Evolutionary conservation across 2,329 filamentous ascomycete species (phyloP).

Genomic region (Diaporthe citriasiana): DNA sequence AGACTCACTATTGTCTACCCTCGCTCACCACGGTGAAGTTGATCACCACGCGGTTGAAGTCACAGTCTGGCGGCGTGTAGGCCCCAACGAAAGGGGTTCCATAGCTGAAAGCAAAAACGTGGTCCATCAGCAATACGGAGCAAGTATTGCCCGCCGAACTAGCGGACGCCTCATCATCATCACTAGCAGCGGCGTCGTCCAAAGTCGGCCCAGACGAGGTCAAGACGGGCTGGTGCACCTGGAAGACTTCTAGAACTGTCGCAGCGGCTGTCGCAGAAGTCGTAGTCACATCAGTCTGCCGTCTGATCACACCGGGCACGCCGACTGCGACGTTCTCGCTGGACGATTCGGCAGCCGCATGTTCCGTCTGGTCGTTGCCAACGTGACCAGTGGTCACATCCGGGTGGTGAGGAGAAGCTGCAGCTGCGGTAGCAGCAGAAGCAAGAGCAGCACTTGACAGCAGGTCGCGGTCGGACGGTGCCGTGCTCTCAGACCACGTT

Average conservation of each 20-base stretch:
- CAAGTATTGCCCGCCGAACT: constrained; percentile 54
- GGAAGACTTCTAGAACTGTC: constrained; percentile 72
- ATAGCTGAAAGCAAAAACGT: constrained; percentile 81
- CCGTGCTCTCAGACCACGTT: constrained; percentile 25
- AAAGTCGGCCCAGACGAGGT: constrained; percentile 59
- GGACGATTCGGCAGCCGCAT: constrained; percentile 15
- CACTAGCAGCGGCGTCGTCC: constrained; percentile 46
- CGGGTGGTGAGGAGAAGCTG: constrained; percentile 1
- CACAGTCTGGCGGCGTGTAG: constrained; percentile 76
- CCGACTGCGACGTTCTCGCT: constrained; percentile 19
- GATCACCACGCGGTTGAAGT: constrained; percentile 81
- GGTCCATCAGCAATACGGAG: constrained; percentile 74
- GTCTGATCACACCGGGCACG: constrained; percentile 31
- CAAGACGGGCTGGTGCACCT: constrained; percentile 77
- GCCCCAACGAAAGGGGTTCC: constrained; percentile 80
- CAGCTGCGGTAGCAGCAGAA: background rate
- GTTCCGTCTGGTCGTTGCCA: constrained; percentile 9
- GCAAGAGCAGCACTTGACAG: constrained; percentile 7
- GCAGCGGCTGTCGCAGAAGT: constrained; percentile 46
- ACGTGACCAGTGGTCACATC: constrained; percentile 19
- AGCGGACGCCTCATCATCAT: background rate
- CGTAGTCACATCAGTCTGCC: constrained; percentile 40
- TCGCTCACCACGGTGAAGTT: constrained; percentile 81
- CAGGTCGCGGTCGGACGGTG: constrained; percentile 32
- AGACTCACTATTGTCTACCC: constrained; percentile 73